Base-by-base conservation (phyloP, 2,329 filamentous ascomycete species). In the Pseudocercospora cruenta region DNA sequence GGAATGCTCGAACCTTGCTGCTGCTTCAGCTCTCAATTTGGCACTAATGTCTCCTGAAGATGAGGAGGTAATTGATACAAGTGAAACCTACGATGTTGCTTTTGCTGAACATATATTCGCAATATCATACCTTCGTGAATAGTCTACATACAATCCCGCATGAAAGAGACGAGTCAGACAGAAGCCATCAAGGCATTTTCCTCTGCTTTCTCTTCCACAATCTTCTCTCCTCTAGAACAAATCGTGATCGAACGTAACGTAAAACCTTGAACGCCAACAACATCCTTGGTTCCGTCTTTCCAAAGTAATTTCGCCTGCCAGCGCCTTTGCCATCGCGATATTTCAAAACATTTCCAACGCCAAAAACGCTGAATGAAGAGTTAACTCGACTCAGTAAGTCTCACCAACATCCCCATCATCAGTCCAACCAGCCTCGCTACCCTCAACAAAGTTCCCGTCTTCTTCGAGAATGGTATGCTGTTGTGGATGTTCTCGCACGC, bases 401-500 rank as follows among this genome's bases (percentile, higher is more conserved):
- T 76, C 75, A 6, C 74, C 76, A 55, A 77, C 69, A 47, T 74
- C 72, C 5, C 75, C 74, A 45, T 78, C 76, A 66, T 79, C 78
- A 9, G 77, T 78, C 78, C 77, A 79, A 1, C 71, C 74, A 2
- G 69, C 74, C 59, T 79, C 77, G 45, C 75, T 77, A 14, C 73
- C 76, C 47, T 77, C 74, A 12, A 71, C 69, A 28, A 61, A 55
- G 16, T 64, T 61, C 19, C 39, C 39, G 14, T 66, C 69, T 62
- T 74, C 74, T 55, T 74, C 73, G 12, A 68, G 64, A 59, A 75
- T 73, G 19, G 68, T 51, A n/a, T 22, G 21, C 19, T 51, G 47
- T 16, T 59, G 31, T n/a, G 67, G 65, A 60, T 71, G 68, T 51
- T 74, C 74, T 7, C 74, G 62, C 19, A 71, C 65, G 14, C 69